A percentile compares a stretch with the other conserved stretches of the same genome.
These are phyloP conservation scores for Phaffia tasmanica DNA, from an alignment of 768 basidiomycete species.

Conservation along the genomic window DNA sequence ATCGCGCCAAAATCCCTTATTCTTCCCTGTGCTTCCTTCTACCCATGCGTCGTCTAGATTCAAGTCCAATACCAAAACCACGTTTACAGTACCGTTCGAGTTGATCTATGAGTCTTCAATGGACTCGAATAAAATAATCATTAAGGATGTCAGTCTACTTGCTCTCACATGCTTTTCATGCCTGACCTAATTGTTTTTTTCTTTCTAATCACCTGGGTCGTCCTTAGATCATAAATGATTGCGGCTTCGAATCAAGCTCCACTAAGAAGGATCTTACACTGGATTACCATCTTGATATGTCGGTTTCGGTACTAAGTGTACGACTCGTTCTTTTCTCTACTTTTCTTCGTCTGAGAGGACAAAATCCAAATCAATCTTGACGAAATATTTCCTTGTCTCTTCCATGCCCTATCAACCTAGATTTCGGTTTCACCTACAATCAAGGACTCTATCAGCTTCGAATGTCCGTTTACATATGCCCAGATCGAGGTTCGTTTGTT, in stretches of 20 bases:
- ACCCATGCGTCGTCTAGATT: background rate
- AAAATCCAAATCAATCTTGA: too few species aligned
- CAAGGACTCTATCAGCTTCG: slow-evolving; percentile 5
- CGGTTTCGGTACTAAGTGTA: too few species aligned
- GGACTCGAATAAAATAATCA: slow-evolving; percentile 4
- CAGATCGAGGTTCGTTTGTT: slow-evolving; percentile 4
- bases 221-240: slow-evolving; percentile 6
- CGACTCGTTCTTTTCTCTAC: too few species aligned
- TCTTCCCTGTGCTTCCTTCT: too few species aligned
- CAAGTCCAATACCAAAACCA: slow-evolving; percentile 15
- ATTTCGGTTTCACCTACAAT: slow-evolving; percentile 8
- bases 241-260: slow-evolving; percentile 9
- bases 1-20: background rate
- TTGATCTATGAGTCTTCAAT: slow-evolving; percentile 2
- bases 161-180: background rate
- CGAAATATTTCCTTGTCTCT: too few species aligned
- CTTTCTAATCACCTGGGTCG: background rate
- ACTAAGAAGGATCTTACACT: slow-evolving; percentile 11
- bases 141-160: slow-evolving; percentile 1
- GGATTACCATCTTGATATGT: slow-evolving; percentile 8
- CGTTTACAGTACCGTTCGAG: slow-evolving; percentile 11
- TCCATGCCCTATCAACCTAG: background rate
- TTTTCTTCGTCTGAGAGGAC: too few species aligned
- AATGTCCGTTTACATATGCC: slow-evolving; percentile 6
- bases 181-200: background rate